Percentiles rank a stretch among this genome's conserved stretches.
These are phyloP conservation scores for Pyricularia sp. DNA, from an alignment of 2,329 filamentous ascomycete species.

Conservation along the genomic window DNA sequence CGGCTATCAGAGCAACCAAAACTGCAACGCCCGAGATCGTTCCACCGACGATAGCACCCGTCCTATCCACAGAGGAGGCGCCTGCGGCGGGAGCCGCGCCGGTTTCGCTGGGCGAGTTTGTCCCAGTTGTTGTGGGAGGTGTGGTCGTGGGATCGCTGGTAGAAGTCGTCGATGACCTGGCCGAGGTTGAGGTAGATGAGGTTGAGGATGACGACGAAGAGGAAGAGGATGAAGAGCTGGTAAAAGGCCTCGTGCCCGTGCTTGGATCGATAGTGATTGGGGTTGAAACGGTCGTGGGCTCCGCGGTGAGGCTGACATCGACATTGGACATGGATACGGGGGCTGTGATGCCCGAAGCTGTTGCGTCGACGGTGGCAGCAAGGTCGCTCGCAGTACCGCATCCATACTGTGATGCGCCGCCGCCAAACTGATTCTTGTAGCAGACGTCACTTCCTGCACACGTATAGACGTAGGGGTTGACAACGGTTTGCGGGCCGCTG, in stretches of 20 bases:
- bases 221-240: constrained; percentile 11
- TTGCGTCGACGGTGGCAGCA: constrained; percentile 37
- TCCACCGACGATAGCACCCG: constrained; percentile 44
- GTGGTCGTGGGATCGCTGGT: constrained; percentile 10
- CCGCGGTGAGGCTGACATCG: constrained; percentile 29
- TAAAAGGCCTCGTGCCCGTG: constrained; percentile 12
- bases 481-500: constrained; percentile 37
- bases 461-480: constrained; percentile 48
- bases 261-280: constrained; percentile 30
- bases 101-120: constrained; percentile 10
- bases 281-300: constrained; percentile 25
- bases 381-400: constrained; percentile 41
- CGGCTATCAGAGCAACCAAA: constrained; percentile 29
- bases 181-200: constrained; percentile 6
- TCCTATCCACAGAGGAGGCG: constrained; percentile 18
- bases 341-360: constrained; percentile 31
- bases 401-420: constrained; percentile 47
- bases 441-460: constrained; percentile 42
- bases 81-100: constrained; percentile 4
- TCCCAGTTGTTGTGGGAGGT: constrained; percentile 1
- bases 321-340: constrained; percentile 27
- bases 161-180: constrained; percentile 9
- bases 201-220: constrained; percentile 9
- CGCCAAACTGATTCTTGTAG: constrained; percentile 45
- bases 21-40: constrained; percentile 41